phyloP scores from a whole-genome alignment of 1,284 basidiomycete genomes.

The Coniophora puteana region DNA sequence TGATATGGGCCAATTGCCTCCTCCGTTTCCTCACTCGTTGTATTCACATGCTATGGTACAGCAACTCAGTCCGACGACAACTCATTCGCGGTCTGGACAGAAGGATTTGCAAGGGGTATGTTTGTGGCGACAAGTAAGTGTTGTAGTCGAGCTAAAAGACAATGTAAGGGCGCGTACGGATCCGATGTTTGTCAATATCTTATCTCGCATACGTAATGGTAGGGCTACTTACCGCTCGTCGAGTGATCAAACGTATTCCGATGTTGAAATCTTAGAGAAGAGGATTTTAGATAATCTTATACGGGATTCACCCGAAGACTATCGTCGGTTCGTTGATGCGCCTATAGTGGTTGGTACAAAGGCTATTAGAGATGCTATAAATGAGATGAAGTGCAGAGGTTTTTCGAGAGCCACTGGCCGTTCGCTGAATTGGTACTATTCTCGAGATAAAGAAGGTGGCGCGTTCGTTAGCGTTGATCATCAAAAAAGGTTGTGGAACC shows the following conservation, averaged over 20 bases:
- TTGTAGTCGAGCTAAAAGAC: constrained; percentile 1
- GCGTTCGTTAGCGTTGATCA: background rate
- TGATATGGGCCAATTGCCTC: constrained; percentile 36
- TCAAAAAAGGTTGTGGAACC: background rate
- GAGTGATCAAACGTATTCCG: background rate
- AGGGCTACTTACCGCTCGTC: background rate
- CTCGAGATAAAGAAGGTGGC: background rate
- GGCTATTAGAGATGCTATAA: background rate
- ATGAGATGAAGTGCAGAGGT: background rate
- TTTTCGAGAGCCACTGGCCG: background rate
- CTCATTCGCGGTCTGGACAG: constrained; percentile 1
- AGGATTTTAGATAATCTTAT: background rate
- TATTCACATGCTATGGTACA: background rate
- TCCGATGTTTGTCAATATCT: background rate
- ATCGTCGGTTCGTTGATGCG: background rate
- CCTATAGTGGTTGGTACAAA: constrained; percentile 1
- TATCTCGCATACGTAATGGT: background rate
- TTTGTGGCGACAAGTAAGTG: background rate
- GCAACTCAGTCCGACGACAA: background rate
- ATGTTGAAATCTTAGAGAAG: background rate
- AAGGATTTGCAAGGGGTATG: constrained; percentile 1
- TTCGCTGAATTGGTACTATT: background rate
- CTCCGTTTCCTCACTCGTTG: constrained; percentile 17
- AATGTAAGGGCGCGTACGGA: background rate
- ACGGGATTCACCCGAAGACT: background rate